phyloP scores from a whole-genome alignment of 345 rosid species.

The Euclidium syriacum region DNA sequence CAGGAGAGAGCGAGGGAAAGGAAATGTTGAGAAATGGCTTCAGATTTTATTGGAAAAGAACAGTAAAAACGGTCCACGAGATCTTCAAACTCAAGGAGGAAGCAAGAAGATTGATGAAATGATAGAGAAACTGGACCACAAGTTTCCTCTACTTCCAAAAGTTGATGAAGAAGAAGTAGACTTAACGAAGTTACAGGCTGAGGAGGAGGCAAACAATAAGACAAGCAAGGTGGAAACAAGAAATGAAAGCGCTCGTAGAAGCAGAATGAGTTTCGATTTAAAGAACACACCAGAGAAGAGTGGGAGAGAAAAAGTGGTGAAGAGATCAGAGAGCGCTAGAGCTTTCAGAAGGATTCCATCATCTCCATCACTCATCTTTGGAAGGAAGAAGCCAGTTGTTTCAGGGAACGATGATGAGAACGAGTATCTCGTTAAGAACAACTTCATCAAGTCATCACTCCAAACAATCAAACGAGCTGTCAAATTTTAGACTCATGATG shows the following conservation, averaged over 20 bases:
- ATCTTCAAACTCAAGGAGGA: conserved; percentile 32
- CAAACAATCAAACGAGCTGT: conserved; percentile 67
- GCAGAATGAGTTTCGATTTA: conserved; percentile 29
- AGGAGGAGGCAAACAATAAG: conserved; percentile 6
- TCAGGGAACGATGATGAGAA: conserved; percentile 55
- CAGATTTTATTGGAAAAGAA: conserved; percentile 61
- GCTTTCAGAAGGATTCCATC: conserved; percentile 76
- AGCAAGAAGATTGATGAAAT: conserved; percentile 45
- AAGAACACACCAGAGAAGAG: conserved; percentile 44
- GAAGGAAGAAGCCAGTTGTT: conserved; percentile 67
- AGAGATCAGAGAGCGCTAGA: conserved; percentile 84
- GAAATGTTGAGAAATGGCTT: conserved; percentile 92
- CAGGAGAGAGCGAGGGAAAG: conserved; percentile 75
- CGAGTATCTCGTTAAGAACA: conserved; percentile 44
- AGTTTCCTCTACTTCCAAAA: conserved; percentile 47
- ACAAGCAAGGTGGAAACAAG: conserved; percentile 21
- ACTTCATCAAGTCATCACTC: conserved; percentile 69
- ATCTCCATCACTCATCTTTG: conserved; percentile 75
- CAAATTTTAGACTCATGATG: conserved; percentile 39
- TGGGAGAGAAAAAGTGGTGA: conserved; percentile 41
- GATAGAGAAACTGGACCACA: conserved; percentile 44
- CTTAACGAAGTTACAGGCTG: conserved; percentile 9
- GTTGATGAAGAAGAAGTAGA: conserved; percentile 17
- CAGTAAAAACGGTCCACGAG: conserved; percentile 31
- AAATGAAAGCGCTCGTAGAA: conserved; percentile 24